Evolutionary conservation across 2,329 filamentous ascomycete genomes (phyloP), one percentile per base, ranked within the genome.

Genomic region (Pyrenophora seminiperda): DNA sequence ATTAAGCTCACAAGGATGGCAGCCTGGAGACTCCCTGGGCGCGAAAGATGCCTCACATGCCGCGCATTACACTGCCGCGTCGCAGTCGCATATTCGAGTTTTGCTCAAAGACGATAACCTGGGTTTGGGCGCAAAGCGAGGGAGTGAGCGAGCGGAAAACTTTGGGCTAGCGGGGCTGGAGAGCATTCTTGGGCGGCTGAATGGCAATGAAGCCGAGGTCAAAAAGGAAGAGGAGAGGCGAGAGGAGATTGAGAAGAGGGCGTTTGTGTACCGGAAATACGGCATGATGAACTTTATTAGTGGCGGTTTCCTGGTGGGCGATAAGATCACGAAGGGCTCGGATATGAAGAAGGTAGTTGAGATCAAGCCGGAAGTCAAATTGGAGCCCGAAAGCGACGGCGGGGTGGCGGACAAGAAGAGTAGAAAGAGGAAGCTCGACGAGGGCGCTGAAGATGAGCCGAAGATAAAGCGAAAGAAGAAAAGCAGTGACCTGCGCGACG

Each of bases 91-190:
- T 70, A 94, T 97, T 64, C 87, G 88, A 52, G 89, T 96, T 31
- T 76, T 85, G 22, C 76, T 97, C 56, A 96, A 96, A 68, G 92
- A 97, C 68, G 91, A 97, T 71, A 95, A 87, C 63, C 83, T 96
- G 34, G 94, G 94, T 2, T 79, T 99, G 34, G 94, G 94, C 22
- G 94, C 92, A 58, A 88, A 88, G 71, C 81, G 84, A 56, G 87
- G 87, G 46, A 85, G 84, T 63, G 86, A 87, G 59, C 76, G 80
- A 31, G 76, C 80, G 3, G 86, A 91, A 58, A 82, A 91, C 56
- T 95, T 93, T 17, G 94, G 93, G 0, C 80, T 97, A 30, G 89
- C 92, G 68, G 88, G 87, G 14, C 91, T 97, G 62, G 90, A 92
- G 67, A 90, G 90, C 57, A 77, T 99, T 4, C 78, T 99, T 15